phyloP scores from a whole-genome alignment of 805 yeast species.

The Hanseniaspora occidentalis region DNA sequence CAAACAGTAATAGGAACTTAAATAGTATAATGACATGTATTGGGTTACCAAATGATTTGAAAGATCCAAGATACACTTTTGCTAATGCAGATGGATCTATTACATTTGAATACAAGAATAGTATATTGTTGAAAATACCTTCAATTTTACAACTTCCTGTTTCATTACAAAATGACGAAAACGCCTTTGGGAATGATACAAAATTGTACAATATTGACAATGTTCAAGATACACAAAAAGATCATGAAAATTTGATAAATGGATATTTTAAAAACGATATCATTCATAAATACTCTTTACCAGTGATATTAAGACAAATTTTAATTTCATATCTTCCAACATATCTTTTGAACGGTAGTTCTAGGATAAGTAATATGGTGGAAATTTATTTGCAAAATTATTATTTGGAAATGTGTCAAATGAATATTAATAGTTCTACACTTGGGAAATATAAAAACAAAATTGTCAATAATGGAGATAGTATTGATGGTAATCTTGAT shows the following conservation, averaged over 20 bases:
- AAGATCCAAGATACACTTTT: constrained; percentile 45
- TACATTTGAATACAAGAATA: constrained; percentile 32
- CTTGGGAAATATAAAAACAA: background rate
- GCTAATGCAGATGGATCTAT: constrained; percentile 47
- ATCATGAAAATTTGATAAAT: no score
- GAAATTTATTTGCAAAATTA: no score
- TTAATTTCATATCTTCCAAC: background rate
- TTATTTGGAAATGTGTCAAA: no score
- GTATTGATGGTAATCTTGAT: background rate
- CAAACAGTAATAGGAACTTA: background rate
- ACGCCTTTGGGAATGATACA: constrained; percentile 21
- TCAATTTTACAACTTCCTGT: no score
- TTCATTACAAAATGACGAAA: background rate
- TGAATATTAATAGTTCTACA: background rate
- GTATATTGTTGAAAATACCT: constrained; percentile 43
- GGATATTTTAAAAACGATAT: background rate
- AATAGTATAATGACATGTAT: constrained; percentile 43
- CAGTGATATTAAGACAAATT: background rate
- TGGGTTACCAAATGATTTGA: constrained; percentile 35
- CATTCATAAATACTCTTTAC: background rate
- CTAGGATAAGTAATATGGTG: no score
- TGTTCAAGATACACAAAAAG: background rate
- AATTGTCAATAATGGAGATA: background rate
- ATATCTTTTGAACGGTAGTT: no score
- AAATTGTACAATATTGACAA: constrained; percentile 13